phyloP scores from a whole-genome alignment of 768 basidiomycete genomes.

The Lyophyllum atratum region DNA sequence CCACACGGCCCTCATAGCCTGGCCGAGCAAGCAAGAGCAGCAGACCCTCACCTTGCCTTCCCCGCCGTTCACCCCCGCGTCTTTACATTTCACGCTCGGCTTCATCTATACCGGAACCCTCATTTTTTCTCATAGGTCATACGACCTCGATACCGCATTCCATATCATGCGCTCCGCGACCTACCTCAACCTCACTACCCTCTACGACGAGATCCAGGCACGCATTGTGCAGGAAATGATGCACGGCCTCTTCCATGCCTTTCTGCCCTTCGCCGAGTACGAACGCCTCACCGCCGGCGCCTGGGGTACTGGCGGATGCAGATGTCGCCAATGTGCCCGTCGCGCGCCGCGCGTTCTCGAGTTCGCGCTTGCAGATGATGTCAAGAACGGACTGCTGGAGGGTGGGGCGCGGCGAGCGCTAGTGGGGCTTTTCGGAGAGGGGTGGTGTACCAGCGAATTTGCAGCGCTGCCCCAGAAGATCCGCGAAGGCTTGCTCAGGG shows the following conservation, averaged over 20 bases:
- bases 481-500: conserved; percentile 70
- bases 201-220: conserved; percentile 80
- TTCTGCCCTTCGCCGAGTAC: conserved; percentile 77
- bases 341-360: conserved; percentile 83
- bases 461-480: conserved; percentile 66
- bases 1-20: conserved; percentile 72
- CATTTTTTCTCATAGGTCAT: conserved; percentile 87
- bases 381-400: conserved; percentile 71
- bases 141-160: conserved; percentile 91
- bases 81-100: conserved; percentile 90
- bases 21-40: conserved; percentile 49
- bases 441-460: conserved; percentile 86
- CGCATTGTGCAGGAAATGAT: conserved; percentile 87
- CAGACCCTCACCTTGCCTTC: conserved; percentile 75
- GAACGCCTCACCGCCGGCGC: conserved; percentile 71
- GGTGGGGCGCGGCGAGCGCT: conserved; percentile 74
- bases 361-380: conserved; percentile 77
- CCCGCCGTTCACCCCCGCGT: conserved; percentile 93
- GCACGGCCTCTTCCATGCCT: conserved; percentile 87
- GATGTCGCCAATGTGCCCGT: conserved; percentile 81
- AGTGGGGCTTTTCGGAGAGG: conserved; percentile 83
- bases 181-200: conserved; percentile 74
- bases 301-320: conserved; percentile 85
- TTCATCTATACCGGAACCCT: conserved; percentile 96
- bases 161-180: conserved; percentile 81